Evolutionary conservation across 345 rosid genomes (phyloP).

Genomic region (Gossypium anomalum): DNA sequence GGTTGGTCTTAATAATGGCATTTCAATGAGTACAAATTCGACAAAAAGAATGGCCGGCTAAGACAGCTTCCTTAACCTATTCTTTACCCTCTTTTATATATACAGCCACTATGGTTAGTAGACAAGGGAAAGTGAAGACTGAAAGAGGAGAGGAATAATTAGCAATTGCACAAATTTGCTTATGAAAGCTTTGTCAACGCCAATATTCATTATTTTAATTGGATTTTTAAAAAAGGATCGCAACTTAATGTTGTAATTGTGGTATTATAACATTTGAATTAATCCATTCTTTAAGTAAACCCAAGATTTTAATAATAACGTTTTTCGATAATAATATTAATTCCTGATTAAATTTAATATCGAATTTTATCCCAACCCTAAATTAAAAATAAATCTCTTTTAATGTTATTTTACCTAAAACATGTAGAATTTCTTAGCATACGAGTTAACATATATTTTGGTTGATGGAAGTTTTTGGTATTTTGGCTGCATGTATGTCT

Average conservation of each 20-base stretch:
- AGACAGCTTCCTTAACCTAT: conserved; percentile 54
- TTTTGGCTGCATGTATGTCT: conserved; percentile 22
- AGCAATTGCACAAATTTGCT: conserved; percentile 31
- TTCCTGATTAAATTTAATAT: too few relatives aligned
- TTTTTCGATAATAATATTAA: too few relatives aligned
- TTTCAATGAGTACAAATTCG: conserved; percentile 27
- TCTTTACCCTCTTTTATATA: conserved; percentile 21
- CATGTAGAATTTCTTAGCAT: too few relatives aligned
- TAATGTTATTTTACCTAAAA: too few relatives aligned
- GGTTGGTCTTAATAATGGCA: conserved; percentile 35
- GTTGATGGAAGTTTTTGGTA: conserved; percentile 5
- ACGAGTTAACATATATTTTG: neutral
- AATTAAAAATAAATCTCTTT: too few relatives aligned
- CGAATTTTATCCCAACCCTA: too few relatives aligned
- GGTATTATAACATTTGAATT: neutral
- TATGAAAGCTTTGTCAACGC: conserved; percentile 12
- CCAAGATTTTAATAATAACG: too few relatives aligned
- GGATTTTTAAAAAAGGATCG: neutral
- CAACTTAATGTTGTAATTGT: neutral
- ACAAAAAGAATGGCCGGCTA: conserved; percentile 66
- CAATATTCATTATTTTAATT: neutral
- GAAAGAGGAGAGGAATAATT: conserved; percentile 14
- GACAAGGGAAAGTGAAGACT: conserved; percentile 10
- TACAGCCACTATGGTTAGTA: conserved; percentile 9
- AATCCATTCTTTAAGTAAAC: too few relatives aligned